phyloP scores from a whole-genome alignment of 495 filamentous ascomycete species.

The Podospora didyma region DNA sequence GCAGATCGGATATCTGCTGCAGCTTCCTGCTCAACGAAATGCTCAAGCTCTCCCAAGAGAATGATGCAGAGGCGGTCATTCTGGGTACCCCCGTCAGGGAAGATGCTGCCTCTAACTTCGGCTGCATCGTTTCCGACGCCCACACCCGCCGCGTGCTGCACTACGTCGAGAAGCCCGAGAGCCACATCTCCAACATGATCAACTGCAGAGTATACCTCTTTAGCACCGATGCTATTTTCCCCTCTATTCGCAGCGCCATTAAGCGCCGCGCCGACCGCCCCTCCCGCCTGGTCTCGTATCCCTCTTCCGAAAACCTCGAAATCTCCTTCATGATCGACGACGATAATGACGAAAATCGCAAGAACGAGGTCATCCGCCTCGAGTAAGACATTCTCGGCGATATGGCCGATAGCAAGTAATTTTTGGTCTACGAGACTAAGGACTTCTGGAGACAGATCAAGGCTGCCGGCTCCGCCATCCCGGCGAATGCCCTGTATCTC shows the following conservation, averaged over 20 bases:
- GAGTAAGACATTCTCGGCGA: constrained; percentile 98
- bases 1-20: constrained; percentile 99
- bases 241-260: constrained; percentile 90
- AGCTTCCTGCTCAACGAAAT: constrained; percentile 96
- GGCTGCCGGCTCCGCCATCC: constrained; percentile 94
- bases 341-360: constrained; percentile 65
- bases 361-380: constrained; percentile 86
- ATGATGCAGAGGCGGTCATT: constrained; percentile 95
- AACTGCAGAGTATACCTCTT: constrained; percentile 99
- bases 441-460: constrained; percentile 99
- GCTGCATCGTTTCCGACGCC: constrained; percentile 93
- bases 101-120: constrained; percentile 92
- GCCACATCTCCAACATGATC: constrained; percentile 96
- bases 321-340: constrained; percentile 72
- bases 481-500: constrained; percentile 95
- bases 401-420: constrained; percentile 94
- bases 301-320: constrained; percentile 89
- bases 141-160: constrained; percentile 95
- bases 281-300: constrained; percentile 82
- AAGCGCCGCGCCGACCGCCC: constrained; percentile 92
- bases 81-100: constrained; percentile 89
- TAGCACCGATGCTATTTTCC: constrained; percentile 91
- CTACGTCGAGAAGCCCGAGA: constrained; percentile 99
- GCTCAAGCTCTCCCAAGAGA: constrained; percentile 89
- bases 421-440: constrained; percentile 98